These are phyloP conservation scores for Lyophyllum shimeji DNA, from an alignment of 768 basidiomycete genomes.

Conservation along the genomic window DNA sequence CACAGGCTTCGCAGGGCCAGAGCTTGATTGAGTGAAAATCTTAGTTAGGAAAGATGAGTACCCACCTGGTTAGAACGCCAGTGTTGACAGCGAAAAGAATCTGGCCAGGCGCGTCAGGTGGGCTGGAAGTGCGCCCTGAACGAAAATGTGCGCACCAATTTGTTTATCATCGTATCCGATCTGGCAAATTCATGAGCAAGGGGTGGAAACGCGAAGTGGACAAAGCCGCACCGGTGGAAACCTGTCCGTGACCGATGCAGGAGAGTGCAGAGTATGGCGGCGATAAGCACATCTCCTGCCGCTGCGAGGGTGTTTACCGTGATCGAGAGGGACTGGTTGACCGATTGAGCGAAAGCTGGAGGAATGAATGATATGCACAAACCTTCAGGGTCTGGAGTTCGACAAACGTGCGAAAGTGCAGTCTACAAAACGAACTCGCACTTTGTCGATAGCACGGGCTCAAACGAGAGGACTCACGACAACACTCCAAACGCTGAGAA, in stretches of 20 bases:
- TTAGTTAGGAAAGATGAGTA: neutral
- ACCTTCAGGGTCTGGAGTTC: constrained; percentile 38
- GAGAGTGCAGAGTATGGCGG: constrained; percentile 38
- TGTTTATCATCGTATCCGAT: constrained; percentile 49
- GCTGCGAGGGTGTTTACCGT: constrained; percentile 45
- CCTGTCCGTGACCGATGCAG: constrained; percentile 47
- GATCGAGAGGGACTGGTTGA: constrained; percentile 35
- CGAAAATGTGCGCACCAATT: constrained; percentile 28
- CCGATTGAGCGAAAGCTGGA: neutral
- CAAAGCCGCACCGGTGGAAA: constrained; percentile 36
- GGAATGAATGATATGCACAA: neutral
- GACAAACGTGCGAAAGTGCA: constrained; percentile 30
- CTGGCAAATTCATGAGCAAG: constrained; percentile 14
- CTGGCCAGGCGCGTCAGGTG: constrained; percentile 19
- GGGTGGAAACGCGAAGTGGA: neutral
- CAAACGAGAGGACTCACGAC: constrained; percentile 26
- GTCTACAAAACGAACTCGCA: constrained; percentile 16
- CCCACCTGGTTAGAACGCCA: constrained; percentile 33
- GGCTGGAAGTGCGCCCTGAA: neutral
- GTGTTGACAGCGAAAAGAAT: constrained; percentile 47
- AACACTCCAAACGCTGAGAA: constrained; percentile 31
- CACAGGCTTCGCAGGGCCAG: constrained; percentile 37
- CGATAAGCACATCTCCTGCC: constrained; percentile 47
- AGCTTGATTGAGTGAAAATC: constrained; percentile 6
- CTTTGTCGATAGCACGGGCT: neutral